Evolutionary conservation across 805 yeast species (phyloP), one percentile per base, ranked within the genome.

Genomic region (Ogataea haglerorum): DNA sequence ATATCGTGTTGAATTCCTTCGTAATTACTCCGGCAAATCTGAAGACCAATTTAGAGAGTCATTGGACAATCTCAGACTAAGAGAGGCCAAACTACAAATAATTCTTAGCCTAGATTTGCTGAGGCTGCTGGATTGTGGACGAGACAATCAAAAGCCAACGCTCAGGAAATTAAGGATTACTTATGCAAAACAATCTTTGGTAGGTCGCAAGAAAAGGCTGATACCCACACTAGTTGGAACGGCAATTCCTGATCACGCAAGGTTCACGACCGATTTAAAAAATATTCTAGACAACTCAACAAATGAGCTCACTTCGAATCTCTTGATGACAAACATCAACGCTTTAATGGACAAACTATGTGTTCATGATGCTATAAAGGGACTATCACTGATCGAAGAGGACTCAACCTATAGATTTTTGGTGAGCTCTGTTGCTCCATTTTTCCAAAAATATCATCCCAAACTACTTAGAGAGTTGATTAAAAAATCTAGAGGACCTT

Each of bases 151-250:
- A 24, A 12, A 12, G 13, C 27, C 14, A n/a, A 24, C 27, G 12
- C 7, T 5, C n/a, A 24, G 13, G 14, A n/a, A 5, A 24, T 24
- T 7, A 6, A 10, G 13, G 10, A 9, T 19, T 19, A 7, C 7
- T 1, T 24, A 24, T n/a, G 6, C 27, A 13, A 34, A 25, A 9
- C 43, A 34, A 6, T 21, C 42, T 27, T 36, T 56, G 6, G 64
- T 61, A 5, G 64, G 64, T 4, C 51, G 61, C 14, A 61, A 58
- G 31, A 58, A 58, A 37, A 42, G 64, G 23, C 42, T 61, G 6
- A 53, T 63, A 3, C 67, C 68, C 3, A 63, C 67, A 0, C 38
- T 63, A 7, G 42, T 60, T 16, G 68, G 67, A 5, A 59, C 63
- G 0, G 60, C 49, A 1, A 36, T 57, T 15, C 54, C 61, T 3